Base-by-base conservation (phyloP, 2,329 filamentous ascomycete genomes). In the Botryosphaeria dothidea region DNA sequence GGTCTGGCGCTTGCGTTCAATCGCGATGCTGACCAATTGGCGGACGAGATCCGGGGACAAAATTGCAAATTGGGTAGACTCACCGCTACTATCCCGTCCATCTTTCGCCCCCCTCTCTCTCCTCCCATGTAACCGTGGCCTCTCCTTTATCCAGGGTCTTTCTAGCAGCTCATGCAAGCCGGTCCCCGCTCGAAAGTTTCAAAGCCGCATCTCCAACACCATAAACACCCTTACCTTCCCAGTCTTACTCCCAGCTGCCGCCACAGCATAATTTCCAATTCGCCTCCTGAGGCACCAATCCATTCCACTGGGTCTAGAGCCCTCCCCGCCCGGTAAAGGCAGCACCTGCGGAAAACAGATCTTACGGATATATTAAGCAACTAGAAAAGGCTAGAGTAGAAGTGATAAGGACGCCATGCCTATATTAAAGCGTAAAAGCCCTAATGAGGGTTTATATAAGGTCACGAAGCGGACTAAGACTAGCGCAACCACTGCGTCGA, bases 361-460 rank as follows among this genome's bases (percentile, higher is more conserved):
- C 68, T 78, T 56, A 70, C 60, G 25, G 74, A 75, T 63, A 71
- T 83, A 49, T 82, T 80, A 69, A 82, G 81, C 73, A 93, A 93
- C 75, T 93, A 91, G 91, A 92, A 92, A 79, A 90, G 86, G 79
- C 83, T 93, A 62, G 90, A 92, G 79, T 84, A 85, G 69, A 84
- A 84, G 71, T 72, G 61, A 69, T 74, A 41, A 77, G 77, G 71
- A 46, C 48, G 65, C 69, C 27, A 66, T 69, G 38, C 66, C 65
- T 6, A 69, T 71, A 11, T 66, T 78, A 51, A 78, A 77, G 73
- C 73, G 75, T 66, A 78, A 78, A 64, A 57, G 34, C 27, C 29
- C 60, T 17, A 52, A 66, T n/a, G 64, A 62, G 15, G 23, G 25
- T 43, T 7, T 38, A 48, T 64, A 61, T 66, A 68, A 71, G 72